Conservation (phyloP, 208 protist species). For the Novymonas esmeraldas region DNA sequence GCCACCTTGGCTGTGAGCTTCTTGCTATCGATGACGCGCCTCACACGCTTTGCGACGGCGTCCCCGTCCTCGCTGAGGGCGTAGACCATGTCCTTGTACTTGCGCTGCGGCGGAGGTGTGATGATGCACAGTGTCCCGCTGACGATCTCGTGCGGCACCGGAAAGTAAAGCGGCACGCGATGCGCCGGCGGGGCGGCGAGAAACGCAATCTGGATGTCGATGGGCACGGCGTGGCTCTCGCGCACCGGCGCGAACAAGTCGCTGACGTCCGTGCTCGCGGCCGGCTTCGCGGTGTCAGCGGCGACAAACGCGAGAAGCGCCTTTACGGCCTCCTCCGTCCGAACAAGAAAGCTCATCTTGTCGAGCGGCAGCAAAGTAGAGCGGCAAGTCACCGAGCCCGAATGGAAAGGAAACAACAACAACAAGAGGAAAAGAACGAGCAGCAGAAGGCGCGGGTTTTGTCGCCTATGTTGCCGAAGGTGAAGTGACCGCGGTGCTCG, state of each 20-base stretch:
- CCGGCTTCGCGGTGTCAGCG: not conserved
- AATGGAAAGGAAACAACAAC: conserved; percentile 25
- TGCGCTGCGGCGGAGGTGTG: conserved; percentile 73
- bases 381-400: not conserved
- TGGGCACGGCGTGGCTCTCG: conserved; percentile 32
- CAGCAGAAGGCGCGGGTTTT: not conserved
- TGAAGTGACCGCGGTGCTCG: too few species aligned
- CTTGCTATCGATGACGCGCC: conserved; percentile 84
- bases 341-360: conserved; percentile 46
- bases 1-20: conserved; percentile 76
- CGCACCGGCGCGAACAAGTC: conserved; percentile 44
- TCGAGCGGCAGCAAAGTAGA: not conserved
- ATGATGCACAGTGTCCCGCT: conserved; percentile 82
- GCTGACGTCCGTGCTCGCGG: conserved; percentile 30
- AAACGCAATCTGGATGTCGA: conserved; percentile 85
- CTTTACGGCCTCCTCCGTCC: conserved; percentile 62
- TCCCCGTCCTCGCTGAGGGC: conserved; percentile 66
- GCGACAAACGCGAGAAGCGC: conserved; percentile 62
- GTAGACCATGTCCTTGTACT: conserved; percentile 82
- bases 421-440: not conserved
- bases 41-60: conserved; percentile 68
- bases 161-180: conserved; percentile 85
- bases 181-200: conserved; percentile 66
- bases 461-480: not conserved
- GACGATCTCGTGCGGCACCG: conserved; percentile 67